Evolutionary conservation across 2,329 filamentous ascomycete species (phyloP).

Genomic region (Penicillium palitans): DNA sequence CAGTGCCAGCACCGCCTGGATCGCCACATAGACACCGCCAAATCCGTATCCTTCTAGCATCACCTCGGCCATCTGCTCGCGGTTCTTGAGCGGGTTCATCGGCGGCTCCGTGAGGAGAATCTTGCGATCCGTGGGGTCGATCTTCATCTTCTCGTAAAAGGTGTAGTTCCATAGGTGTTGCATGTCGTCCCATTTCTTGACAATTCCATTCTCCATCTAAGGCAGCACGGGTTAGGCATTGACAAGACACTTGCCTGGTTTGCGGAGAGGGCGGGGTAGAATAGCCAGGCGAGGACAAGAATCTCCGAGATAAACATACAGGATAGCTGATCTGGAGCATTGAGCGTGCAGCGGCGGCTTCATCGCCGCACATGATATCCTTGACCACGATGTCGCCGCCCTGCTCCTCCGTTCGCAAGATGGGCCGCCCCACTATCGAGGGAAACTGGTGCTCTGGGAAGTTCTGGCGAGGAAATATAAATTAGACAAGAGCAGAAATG

Average conservation of each 20-base stretch:
- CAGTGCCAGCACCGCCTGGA: conserved; percentile 91
- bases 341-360: conserved; percentile 89
- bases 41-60: conserved; percentile 99
- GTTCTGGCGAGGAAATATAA: conserved; percentile 60
- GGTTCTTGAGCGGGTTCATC: conserved; percentile 95
- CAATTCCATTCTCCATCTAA: conserved; percentile 98
- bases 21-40: conserved; percentile 95
- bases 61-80: conserved; percentile 97
- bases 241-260: conserved; percentile 26
- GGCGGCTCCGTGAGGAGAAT: conserved; percentile 96
- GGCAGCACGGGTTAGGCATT: conserved; percentile 16
- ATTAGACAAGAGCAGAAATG: conserved; percentile 7
- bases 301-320: conserved; percentile 48
- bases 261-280: conserved; percentile 23
- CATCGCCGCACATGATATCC: conserved; percentile 99
- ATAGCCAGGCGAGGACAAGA: conserved; percentile 9
- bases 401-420: conserved; percentile 93
- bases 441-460: conserved; percentile 99
- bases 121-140: conserved; percentile 89
- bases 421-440: conserved; percentile 95
- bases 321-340: conserved; percentile 99
- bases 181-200: conserved; percentile 99
- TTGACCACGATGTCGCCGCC: conserved; percentile 74
- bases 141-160: conserved; percentile 93
- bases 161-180: conserved; percentile 99